Evolutionary conservation across 306 rosid genomes (phyloP).

Genomic region (Pyrus pyrifolia): DNA sequence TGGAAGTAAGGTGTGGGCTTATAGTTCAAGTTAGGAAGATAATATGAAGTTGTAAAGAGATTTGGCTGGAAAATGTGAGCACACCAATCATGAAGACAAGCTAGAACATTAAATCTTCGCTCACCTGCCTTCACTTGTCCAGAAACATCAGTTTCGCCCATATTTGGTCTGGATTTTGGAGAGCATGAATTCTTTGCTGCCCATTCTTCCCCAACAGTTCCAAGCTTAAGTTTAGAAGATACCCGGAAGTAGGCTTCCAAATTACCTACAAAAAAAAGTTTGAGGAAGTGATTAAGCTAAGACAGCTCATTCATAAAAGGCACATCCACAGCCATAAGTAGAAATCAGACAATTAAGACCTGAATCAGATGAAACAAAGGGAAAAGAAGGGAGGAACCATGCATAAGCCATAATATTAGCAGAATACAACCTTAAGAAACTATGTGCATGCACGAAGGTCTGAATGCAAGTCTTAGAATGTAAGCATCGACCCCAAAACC

Average conservation of each 20-base stretch:
- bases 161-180: constrained; percentile 30
- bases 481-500: background rate
- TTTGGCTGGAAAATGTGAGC: background rate
- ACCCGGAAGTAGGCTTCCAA: constrained; percentile 61
- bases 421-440: background rate
- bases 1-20: background rate
- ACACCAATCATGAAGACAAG: background rate
- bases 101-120: constrained; percentile 1
- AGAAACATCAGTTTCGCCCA: constrained; percentile 45
- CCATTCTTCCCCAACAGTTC: constrained; percentile 45
- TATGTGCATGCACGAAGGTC: background rate
- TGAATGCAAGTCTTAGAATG: background rate
- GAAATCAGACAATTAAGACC: background rate
- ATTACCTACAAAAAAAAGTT: constrained; percentile 41
- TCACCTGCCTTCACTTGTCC: constrained; percentile 68
- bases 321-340: background rate
- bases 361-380: background rate
- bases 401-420: background rate
- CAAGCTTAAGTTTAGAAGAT: constrained; percentile 87
- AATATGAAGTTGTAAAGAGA: background rate
- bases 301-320: constrained; percentile 3
- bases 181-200: constrained; percentile 23
- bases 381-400: background rate
- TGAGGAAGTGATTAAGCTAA: constrained; percentile 17
- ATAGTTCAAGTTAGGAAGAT: background rate